phyloP scores from a whole-genome alignment of 179 eudicot species.

The Silene noctiflora region DNA sequence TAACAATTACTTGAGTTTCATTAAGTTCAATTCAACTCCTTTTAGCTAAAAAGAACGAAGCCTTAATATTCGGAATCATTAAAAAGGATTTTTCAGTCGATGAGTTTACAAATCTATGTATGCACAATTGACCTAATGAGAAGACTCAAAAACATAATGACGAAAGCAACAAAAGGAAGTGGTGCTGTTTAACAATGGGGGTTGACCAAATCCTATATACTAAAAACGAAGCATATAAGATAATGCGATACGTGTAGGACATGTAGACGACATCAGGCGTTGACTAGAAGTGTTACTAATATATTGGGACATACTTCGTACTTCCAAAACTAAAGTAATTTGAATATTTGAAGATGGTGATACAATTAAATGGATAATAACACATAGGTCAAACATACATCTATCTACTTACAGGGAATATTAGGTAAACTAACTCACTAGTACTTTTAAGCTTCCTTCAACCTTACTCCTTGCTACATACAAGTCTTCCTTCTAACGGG shows the following conservation, averaged over 20 bases:
- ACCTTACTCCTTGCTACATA: constrained; percentile 23
- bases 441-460: constrained; percentile 10
- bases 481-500: too few species aligned
- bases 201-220: constrained; percentile 13
- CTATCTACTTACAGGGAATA: constrained; percentile 1
- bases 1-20: too few species aligned
- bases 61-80: too few species aligned
- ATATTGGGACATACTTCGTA: neutral
- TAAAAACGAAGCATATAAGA: too few species aligned
- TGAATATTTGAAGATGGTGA: too few species aligned
- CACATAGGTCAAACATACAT: too few species aligned
- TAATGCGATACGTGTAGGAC: neutral
- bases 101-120: too few species aligned
- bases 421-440: constrained; percentile 64
- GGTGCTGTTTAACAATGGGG: neutral
- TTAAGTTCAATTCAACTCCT: too few species aligned
- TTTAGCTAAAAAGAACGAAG: too few species aligned
- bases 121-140: neutral
- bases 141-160: neutral
- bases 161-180: neutral
- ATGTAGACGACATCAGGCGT: constrained; percentile 13
- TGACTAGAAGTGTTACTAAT: neutral
- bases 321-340: too few species aligned
- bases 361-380: too few species aligned
- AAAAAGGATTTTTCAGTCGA: too few species aligned